These are phyloP conservation scores for Agrocybe praecox DNA, from an alignment of 768 basidiomycete species.

Conservation along the genomic window DNA sequence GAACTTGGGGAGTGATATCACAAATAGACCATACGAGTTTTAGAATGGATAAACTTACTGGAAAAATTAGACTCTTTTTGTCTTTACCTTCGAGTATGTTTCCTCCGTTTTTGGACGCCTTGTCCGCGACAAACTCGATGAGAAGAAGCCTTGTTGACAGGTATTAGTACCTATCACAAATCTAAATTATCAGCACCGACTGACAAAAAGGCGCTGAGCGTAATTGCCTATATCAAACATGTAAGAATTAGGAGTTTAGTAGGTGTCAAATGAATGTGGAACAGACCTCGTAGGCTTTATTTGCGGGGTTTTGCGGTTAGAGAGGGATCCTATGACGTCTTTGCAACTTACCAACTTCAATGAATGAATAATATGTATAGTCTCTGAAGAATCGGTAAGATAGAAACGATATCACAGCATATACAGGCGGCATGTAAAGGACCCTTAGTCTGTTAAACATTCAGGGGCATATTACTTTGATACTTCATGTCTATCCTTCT, in stretches of 20 bases:
- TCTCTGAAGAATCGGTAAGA: conserved; percentile 84
- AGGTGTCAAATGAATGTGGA: not conserved
- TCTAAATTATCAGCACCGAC: conserved; percentile 24
- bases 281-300: conserved; percentile 74
- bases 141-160: conserved; percentile 36
- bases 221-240: conserved; percentile 51
- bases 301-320: not conserved
- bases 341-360: conserved; percentile 39
- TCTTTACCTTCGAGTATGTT: conserved; percentile 78
- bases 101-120: conserved; percentile 60
- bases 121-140: conserved; percentile 82
- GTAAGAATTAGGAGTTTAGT: not conserved
- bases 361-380: conserved; percentile 62
- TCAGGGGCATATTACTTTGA: not conserved
- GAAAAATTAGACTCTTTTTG: conserved; percentile 71
- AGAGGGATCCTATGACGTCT: not conserved
- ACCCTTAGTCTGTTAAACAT: conserved; percentile 59
- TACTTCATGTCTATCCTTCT: conserved; percentile 14
- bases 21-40: not conserved
- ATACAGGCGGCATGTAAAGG: conserved; percentile 83
- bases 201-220: conserved; percentile 84
- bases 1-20: conserved; percentile 45
- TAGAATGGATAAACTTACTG: conserved; percentile 32
- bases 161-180: not conserved
- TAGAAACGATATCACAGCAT: conserved; percentile 83